Evolutionary conservation across 139 green algal genomes (phyloP), one percentile per base, ranked within the genome.

Genomic region (Micractinium sp.): DNA sequence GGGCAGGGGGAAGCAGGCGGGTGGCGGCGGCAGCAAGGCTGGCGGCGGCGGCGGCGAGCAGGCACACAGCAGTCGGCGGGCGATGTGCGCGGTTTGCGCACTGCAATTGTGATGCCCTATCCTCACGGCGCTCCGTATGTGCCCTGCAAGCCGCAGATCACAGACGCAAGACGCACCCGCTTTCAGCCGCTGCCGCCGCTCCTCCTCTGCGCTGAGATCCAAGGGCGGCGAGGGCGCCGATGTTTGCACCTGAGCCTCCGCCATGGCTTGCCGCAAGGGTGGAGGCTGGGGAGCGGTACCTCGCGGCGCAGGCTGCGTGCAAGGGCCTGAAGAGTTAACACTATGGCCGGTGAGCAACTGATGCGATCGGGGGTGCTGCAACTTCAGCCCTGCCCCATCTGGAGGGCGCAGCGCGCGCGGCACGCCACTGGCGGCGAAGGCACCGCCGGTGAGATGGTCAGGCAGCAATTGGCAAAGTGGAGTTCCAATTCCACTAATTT

Each of bases 121-220:
- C 14, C 31, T 23, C 73, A 79, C 47, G 7, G 47, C 47, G 47
- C 47, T 56, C 47, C 7, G 47, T 56, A 9, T 16, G 38, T 5
- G 14, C 60, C 3, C 61, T 23, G 14, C 22, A 23, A 56, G 39
- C 25, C 20, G 38, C 23, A 19, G 38, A 22, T 27, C 39, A 66
- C n/a, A 36, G 39, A 4, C 33, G 9, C 39, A 31, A 5, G 35
- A 29, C 80, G 13, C 39, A 87, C 83, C 83, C 5, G 83, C 83
- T 79, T 87, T 87, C 27, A 87, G 66, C 14, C 83, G 83, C 83
- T 87, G 83, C 38, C 83, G 67, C 20, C 83, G 63, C 83, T 87
- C 83, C 67, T 87, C 83, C 27, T 87, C 83, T 3, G 83, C 83
- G n/a, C 63, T 80, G 38, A 81, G 38, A 15, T 66, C 25, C 23